Percentiles rank a stretch among this genome's conserved stretches.
Conservation (phyloP, 106 monocot species). For the Allium sativum region DNA sequence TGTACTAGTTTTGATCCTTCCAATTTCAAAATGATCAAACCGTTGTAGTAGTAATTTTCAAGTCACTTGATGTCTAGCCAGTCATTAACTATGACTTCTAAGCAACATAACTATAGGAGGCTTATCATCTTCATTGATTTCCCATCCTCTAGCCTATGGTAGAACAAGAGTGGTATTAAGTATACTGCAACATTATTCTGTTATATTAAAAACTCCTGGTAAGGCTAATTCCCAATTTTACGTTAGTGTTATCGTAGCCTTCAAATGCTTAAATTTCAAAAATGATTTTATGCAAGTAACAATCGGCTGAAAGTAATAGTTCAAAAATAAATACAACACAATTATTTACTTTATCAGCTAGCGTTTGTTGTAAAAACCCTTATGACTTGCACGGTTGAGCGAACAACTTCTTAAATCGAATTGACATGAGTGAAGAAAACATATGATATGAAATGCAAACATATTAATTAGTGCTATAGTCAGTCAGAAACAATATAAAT, state of each 20-base stretch:
- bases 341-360: conserved; percentile 52
- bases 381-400: conserved; percentile 70
- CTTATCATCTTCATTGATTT: conserved; percentile 51
- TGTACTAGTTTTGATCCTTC: conserved; percentile 48
- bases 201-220: conserved; percentile 85
- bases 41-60: conserved; percentile 86
- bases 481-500: too few relatives aligned
- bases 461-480: too few relatives aligned
- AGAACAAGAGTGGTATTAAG: background rate
- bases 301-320: background rate
- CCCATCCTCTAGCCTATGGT: conserved; percentile 62
- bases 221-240: conserved; percentile 76
- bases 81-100: conserved; percentile 68
- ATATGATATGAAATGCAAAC: too few relatives aligned
- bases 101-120: conserved; percentile 64
- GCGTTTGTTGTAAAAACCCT: conserved; percentile 82
- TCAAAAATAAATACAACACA: background rate
- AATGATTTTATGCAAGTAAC: background rate
- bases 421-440: too few relatives aligned
- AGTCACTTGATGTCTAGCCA: conserved; percentile 73
- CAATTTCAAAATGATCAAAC: conserved; percentile 80
- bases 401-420: too few relatives aligned
- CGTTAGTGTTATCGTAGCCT: conserved; percentile 62
- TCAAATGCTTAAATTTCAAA: conserved; percentile 41
- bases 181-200: conserved; percentile 64